phyloP scores from a whole-genome alignment of 2,329 filamentous ascomycete species.

The Aureobasidium sp. region DNA sequence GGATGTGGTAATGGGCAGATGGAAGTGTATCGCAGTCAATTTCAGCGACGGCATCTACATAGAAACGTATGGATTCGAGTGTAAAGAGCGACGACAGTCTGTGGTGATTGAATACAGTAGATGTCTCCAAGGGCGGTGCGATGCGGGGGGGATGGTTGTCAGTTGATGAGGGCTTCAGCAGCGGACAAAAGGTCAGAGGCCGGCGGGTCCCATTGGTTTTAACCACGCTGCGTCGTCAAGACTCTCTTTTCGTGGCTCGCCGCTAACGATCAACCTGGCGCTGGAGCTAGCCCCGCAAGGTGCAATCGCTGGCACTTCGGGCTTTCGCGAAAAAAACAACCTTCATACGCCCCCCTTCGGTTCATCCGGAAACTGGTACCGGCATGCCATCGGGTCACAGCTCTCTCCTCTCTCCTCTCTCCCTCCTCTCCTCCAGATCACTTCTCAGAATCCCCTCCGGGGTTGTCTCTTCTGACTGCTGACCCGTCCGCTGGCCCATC shows the following conservation, averaged over 20 bases:
- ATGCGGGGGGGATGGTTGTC: background rate
- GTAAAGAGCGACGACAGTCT: background rate
- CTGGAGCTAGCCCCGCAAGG: conserved; percentile 14
- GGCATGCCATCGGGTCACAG: background rate
- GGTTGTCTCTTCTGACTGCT: background rate
- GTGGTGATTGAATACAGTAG: background rate
- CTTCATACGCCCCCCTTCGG: conserved; percentile 5
- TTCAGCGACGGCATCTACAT: conserved; percentile 6
- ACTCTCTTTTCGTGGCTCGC: conserved; percentile 11
- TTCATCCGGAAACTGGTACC: conserved; percentile 7
- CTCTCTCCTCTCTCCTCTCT: too few species aligned
- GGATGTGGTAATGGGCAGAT: background rate
- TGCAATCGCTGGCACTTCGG: conserved; percentile 1
- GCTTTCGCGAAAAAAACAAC: conserved; percentile 10
- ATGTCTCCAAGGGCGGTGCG: too few species aligned
- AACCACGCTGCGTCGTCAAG: conserved; percentile 11
- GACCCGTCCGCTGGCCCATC: conserved; percentile 4
- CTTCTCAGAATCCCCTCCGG: background rate
- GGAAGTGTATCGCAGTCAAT: conserved; percentile 4
- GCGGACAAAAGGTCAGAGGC: conserved; percentile 13
- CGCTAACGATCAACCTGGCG: conserved; percentile 9
- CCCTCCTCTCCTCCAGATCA: background rate
- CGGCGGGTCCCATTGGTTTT: background rate
- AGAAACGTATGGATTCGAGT: background rate
- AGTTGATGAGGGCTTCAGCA: background rate